These are phyloP conservation scores for Fusarium circinatum DNA, from an alignment of 2,329 filamentous ascomycete genomes.

Conservation along the genomic window DNA sequence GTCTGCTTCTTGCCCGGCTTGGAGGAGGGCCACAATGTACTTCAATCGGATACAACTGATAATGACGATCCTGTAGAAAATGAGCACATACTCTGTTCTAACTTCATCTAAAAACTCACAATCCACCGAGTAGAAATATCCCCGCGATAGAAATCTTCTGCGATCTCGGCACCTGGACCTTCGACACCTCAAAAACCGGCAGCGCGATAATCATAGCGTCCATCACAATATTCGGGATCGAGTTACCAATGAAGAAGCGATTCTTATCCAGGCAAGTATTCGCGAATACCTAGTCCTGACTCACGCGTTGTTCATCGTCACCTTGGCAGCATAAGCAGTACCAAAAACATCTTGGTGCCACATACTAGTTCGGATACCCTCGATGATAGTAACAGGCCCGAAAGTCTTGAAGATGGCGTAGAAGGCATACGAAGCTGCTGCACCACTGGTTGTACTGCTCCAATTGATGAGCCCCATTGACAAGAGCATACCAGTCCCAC, in stretches of 20 bases:
- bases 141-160: not conserved
- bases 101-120: not conserved
- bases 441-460: not conserved
- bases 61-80: rapidly evolving
- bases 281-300: too few relatives aligned
- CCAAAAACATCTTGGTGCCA: not conserved
- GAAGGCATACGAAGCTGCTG: not conserved
- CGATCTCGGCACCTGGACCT: not conserved
- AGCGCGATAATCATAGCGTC: conserved; percentile 5
- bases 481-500: not conserved
- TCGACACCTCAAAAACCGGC: not conserved
- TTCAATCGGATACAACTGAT: conserved; percentile 2
- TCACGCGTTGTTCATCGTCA: not conserved
- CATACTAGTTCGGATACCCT: not conserved
- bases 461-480: not conserved
- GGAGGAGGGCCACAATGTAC: not conserved
- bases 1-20: not conserved
- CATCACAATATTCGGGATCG: conserved; percentile 5
- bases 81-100: not conserved
- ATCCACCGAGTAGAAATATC: not conserved
- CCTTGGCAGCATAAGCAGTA: not conserved
- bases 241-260: not conserved
- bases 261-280: conserved; percentile 9
- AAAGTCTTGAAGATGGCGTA: not conserved
- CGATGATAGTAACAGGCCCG: not conserved